Evolutionary conservation across 805 yeast species (phyloP).

Genomic region (Peterozyma toletana): DNA sequence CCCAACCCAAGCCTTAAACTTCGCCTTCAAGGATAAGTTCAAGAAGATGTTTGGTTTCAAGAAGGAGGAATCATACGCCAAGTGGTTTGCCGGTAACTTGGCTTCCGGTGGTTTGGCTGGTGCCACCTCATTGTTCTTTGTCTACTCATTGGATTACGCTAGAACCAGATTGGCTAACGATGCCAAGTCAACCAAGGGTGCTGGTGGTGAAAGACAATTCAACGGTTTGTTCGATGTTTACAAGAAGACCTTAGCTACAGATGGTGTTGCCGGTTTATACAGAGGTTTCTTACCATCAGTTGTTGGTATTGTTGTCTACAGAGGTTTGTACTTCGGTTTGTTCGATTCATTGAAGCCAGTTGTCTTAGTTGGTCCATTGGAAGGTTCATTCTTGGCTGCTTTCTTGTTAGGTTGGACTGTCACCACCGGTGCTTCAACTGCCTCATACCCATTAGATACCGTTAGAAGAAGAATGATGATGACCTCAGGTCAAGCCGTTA

Average conservation of each 20-base stretch:
- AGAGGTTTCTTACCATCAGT: constrained; percentile 99
- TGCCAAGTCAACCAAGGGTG: constrained; percentile 82
- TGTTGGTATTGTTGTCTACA: constrained; percentile 95
- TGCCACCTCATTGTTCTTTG: constrained; percentile 89
- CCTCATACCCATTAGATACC: constrained; percentile 98
- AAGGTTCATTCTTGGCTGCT: constrained; percentile 91
- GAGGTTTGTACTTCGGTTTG: constrained; percentile 98
- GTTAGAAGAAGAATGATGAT: constrained; percentile 99
- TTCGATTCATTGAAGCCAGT: constrained; percentile 96
- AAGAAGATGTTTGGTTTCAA: constrained; percentile 95
- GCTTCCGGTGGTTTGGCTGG: constrained; percentile 99
- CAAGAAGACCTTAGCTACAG: constrained; percentile 91
- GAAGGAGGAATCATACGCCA: constrained; percentile 89
- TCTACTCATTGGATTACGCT: constrained; percentile 96
- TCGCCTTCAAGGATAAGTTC: constrained; percentile 97
- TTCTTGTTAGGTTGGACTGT: constrained; percentile 97
- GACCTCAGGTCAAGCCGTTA: constrained; percentile 98
- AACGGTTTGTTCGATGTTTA: constrained; percentile 95
- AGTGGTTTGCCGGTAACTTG: constrained; percentile 96
- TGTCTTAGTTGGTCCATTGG: constrained; percentile 88
- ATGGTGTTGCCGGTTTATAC: constrained; percentile 97
- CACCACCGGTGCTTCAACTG: constrained; percentile 97
- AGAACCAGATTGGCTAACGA: constrained; percentile 99
- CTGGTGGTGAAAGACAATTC: constrained; percentile 84
- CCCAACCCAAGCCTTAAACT: constrained; percentile 99